Evolutionary conservation across 1,284 basidiomycete genomes (phyloP).

Genomic region (Golubevia pallescens): DNA sequence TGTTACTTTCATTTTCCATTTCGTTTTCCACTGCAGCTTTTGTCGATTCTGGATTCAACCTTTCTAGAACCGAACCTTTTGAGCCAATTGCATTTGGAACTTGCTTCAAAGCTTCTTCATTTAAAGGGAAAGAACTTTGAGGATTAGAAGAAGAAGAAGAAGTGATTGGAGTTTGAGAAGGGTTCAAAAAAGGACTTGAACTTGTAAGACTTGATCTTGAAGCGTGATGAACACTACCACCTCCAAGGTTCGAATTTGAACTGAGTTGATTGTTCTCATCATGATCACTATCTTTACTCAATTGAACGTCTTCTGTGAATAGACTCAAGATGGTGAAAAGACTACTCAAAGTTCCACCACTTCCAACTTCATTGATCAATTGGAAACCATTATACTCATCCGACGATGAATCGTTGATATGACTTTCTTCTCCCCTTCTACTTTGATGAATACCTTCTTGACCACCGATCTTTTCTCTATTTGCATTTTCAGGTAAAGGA

Average conservation of each 20-base stretch:
- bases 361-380: conserved; percentile 60
- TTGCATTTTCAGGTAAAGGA: conserved; percentile 25
- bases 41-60: conserved; percentile 21
- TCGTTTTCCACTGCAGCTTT: conserved; percentile 20
- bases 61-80: conserved; percentile 26
- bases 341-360: conserved; percentile 59
- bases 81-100: conserved; percentile 34
- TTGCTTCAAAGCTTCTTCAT: conserved; percentile 37
- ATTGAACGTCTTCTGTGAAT: conserved; percentile 61
- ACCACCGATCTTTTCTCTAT: background rate
- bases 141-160: too few relatives aligned
- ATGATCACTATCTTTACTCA: conserved; percentile 14
- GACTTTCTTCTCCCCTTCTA: background rate
- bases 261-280: too few relatives aligned
- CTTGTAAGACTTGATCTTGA: too few relatives aligned
- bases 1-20: conserved; percentile 29
- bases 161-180: too few relatives aligned
- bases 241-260: too few relatives aligned
- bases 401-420: conserved; percentile 19
- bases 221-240: too few relatives aligned
- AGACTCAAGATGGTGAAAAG: conserved; percentile 62
- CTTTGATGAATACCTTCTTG: background rate
- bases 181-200: too few relatives aligned
- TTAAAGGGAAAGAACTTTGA: conserved; percentile 24
- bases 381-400: conserved; percentile 54